These are phyloP conservation scores for Lactifluus pinguis DNA, from an alignment of 768 basidiomycete species.

Conservation along the genomic window DNA sequence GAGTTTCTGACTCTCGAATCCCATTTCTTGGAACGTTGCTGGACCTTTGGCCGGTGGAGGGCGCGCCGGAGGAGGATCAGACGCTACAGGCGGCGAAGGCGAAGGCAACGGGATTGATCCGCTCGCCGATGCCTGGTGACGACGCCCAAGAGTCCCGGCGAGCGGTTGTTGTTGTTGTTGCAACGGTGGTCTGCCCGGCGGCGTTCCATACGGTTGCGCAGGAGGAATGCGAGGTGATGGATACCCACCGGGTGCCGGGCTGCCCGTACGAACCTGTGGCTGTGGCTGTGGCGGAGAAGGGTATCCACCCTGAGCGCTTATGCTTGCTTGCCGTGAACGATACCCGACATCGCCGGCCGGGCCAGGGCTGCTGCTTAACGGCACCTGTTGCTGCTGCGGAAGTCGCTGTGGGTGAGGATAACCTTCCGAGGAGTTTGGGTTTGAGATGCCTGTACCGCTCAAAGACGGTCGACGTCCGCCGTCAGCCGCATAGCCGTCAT, in stretches of 20 bases:
- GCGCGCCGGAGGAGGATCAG: constrained; percentile 6
- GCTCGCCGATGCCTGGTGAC: not conserved
- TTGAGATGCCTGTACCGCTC: not conserved
- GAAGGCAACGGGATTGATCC: not conserved
- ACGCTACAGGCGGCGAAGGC: not conserved
- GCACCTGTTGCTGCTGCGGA: constrained; percentile 13
- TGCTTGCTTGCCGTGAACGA: not conserved
- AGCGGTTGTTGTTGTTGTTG: not conserved
- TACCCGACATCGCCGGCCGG: not conserved
- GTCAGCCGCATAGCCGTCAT: not conserved
- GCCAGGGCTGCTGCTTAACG: not conserved
- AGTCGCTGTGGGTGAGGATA: constrained; percentile 1
- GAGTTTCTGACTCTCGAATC: constrained; percentile 66
- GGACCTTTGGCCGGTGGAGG: constrained; percentile 35
- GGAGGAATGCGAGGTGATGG: constrained; percentile 2
- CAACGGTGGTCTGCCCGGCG: not conserved
- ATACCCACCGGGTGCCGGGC: not conserved
- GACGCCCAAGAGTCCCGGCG: not conserved
- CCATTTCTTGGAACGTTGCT: constrained; percentile 91
- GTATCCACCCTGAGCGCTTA: not conserved
- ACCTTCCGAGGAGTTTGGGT: not conserved
- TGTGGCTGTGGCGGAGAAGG: not conserved
- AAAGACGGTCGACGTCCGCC: constrained; percentile 4
- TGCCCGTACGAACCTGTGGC: not conserved
- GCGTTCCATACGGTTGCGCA: not conserved